Percentiles rank a stretch among this genome's conserved stretches.
Conservation (phyloP, 441 rosid genomes). For the Biscutella laevigata region DNA sequence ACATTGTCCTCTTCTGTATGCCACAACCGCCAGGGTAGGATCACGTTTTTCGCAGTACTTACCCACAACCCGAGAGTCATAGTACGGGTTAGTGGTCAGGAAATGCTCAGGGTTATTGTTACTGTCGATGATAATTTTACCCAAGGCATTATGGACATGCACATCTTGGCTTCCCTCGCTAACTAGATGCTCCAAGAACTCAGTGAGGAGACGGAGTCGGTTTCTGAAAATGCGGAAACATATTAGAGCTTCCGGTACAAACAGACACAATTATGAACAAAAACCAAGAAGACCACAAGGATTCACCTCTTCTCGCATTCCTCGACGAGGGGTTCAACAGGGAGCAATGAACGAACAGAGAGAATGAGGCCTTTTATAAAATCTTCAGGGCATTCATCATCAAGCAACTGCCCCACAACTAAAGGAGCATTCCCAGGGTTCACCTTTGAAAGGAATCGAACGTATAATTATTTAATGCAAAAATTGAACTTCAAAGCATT, state of each 20-base stretch:
- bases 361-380: constrained; percentile 87
- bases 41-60: constrained; percentile 99
- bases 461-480: constrained; percentile 9
- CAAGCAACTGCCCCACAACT: constrained; percentile 89
- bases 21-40: constrained; percentile 97
- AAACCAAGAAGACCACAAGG: constrained; percentile 8
- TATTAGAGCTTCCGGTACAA: constrained; percentile 12
- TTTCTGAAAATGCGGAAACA: constrained; percentile 48
- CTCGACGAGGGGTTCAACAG: constrained; percentile 88
- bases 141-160: constrained; percentile 98
- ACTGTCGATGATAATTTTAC: constrained; percentile 98
- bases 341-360: constrained; percentile 89
- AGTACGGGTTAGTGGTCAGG: constrained; percentile 95
- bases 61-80: constrained; percentile 95
- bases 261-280: neutral
- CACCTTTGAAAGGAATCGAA: constrained; percentile 40
- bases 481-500: neutral
- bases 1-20: constrained; percentile 96
- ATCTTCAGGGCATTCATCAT: constrained; percentile 94
- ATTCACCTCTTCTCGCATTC: constrained; percentile 91
- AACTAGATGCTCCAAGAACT: constrained; percentile 99
- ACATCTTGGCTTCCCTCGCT: constrained; percentile 99
- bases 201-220: constrained; percentile 97
- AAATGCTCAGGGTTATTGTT: constrained; percentile 98
- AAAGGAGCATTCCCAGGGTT: constrained; percentile 88